Evolutionary conservation across 1,284 basidiomycete genomes (phyloP), one percentile per base, ranked within the genome.

Genomic region (Heterobasidion annosum): DNA sequence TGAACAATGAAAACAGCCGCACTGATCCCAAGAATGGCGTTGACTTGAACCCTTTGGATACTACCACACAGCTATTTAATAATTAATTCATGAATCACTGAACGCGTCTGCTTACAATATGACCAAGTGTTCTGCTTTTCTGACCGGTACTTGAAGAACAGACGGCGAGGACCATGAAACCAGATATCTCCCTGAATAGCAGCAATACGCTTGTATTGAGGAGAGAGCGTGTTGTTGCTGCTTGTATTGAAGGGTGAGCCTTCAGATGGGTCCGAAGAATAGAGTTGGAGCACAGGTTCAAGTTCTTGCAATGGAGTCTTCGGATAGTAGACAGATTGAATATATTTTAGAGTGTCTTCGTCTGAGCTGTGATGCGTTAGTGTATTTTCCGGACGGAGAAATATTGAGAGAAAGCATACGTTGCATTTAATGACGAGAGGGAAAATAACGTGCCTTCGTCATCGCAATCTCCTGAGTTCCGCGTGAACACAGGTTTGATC

Each of bases 391-490:
- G 37, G 8, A 4, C 25, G 3, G 2, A 25, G 25, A 25, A 25
- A 3, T 25, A 1, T 25, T 5, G 4, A 35, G 13, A 9, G 34
- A 8, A 8, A 42, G 33, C 68, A 53, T 60, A 73, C 70, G 74
- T 76, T 59, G 78, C 58, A 51, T 77, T 75, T 40, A 70, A 52
- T 10, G 60, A 71, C 1, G 74, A 65, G 7, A 80, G 58, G 0
- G 76, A 68, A 59, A 81, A 79, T 0, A 75, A 35, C 0, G 79
- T 79, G n/a, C 78, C 79, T 63, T 81, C 78, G 54, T 80, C 79
- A 52, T 79, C 77, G 53, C 72, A 74, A 54, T 76, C 70, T 32
- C 57, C 56, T 58, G 25, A 8, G 6, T n/a, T 3, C 2, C 37
- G n/a, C n/a, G 37, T n/a, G 1, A 40, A n/a, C 12, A 0, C 10